These are phyloP conservation scores for Coprinellus micaceus DNA, from an alignment of 768 basidiomycete genomes.

Conservation along the genomic window DNA sequence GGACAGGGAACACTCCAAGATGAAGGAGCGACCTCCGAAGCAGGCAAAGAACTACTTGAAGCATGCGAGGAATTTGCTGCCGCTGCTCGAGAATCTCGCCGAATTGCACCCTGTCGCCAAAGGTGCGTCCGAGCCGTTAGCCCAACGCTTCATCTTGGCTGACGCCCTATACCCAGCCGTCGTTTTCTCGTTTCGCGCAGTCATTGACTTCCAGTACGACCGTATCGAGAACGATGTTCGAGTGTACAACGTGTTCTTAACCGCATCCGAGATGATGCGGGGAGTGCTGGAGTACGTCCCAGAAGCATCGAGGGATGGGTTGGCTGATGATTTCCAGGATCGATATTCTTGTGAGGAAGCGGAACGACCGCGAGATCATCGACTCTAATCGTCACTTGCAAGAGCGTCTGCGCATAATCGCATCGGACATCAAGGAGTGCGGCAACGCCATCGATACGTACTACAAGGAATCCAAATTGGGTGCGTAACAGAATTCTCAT, in stretches of 20 bases:
- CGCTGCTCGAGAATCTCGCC: conserved; percentile 12
- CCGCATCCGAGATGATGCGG: conserved; percentile 19
- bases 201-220: conserved; percentile 16
- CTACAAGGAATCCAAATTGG: conserved; percentile 17
- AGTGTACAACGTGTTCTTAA: conserved; percentile 12
- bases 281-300: conserved; percentile 15
- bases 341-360: not conserved
- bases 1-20: conserved; percentile 10
- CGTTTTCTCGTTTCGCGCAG: conserved; percentile 14
- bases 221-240: conserved; percentile 17
- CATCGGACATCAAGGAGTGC: conserved; percentile 16
- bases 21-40: conserved; percentile 11
- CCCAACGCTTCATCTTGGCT: not conserved
- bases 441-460: conserved; percentile 23
- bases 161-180: conserved; percentile 1
- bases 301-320: not conserved
- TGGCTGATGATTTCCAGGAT: not conserved
- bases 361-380: not conserved
- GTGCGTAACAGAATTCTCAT: too few species aligned
- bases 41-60: conserved; percentile 13
- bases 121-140: too few species aligned
- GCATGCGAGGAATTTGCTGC: conserved; percentile 17
- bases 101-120: conserved; percentile 16
- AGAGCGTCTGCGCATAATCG: conserved; percentile 9
- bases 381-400: not conserved